Evolutionary conservation across 2,329 filamentous ascomycete genomes (phyloP).

Genomic region (Fusarium sp.): DNA sequence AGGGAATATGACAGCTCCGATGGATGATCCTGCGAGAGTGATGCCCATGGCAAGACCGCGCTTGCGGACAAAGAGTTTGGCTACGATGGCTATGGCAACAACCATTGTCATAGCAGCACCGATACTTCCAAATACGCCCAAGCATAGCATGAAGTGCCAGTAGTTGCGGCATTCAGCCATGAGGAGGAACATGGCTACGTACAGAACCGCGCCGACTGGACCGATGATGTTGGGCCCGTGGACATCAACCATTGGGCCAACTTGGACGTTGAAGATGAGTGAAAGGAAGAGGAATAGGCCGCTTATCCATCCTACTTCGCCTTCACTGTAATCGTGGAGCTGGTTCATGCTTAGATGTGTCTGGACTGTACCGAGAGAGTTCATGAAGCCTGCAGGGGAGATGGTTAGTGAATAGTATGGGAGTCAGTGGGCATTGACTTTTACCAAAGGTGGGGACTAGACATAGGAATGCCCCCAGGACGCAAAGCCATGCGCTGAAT

Average conservation of each 20-base stretch:
- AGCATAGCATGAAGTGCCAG: conserved; percentile 62
- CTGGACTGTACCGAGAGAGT: conserved; percentile 62
- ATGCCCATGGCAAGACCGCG: conserved; percentile 48
- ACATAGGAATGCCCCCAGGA: conserved; percentile 43
- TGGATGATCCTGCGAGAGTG: conserved; percentile 44
- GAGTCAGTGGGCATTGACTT: not conserved
- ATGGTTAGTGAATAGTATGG: not conserved
- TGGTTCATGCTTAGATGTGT: conserved; percentile 61
- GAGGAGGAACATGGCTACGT: conserved; percentile 58
- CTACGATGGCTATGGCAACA: conserved; percentile 52
- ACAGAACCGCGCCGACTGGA: conserved; percentile 54
- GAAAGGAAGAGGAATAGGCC: conserved; percentile 61
- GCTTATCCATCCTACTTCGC: conserved; percentile 64
- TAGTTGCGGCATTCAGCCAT: conserved; percentile 61
- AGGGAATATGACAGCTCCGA: conserved; percentile 53
- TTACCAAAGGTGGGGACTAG: conserved; percentile 46
- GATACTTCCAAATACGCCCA: conserved; percentile 59
- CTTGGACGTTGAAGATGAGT: conserved; percentile 60
- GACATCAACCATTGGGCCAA: conserved; percentile 63
- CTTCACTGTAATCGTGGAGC: conserved; percentile 56
- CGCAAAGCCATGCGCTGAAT: conserved; percentile 44
- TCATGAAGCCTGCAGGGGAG: conserved; percentile 59
- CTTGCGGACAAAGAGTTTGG: conserved; percentile 48
- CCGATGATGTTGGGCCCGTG: conserved; percentile 60
- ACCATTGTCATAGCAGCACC: conserved; percentile 56